Percentiles rank a stretch among this genome's conserved stretches.
phyloP scores from a whole-genome alignment of 2,329 filamentous ascomycete genomes.

The Chaetomiaceae sp. region DNA sequence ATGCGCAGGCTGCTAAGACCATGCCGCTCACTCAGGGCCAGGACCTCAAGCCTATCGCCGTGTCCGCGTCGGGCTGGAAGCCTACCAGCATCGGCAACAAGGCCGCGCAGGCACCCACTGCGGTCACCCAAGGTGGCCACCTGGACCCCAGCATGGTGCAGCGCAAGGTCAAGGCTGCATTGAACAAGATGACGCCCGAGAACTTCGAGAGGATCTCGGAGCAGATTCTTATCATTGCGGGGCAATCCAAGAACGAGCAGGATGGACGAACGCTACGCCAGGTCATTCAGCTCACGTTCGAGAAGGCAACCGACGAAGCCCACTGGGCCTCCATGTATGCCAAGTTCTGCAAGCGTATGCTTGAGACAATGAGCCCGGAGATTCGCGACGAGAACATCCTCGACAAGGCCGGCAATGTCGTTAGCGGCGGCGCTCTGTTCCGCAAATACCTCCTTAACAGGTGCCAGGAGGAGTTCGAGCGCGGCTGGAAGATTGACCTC shows the following conservation, averaged over 20 bases:
- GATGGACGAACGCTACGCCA: slow-evolving; percentile 93
- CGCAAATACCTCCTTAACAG: slow-evolving; percentile 97
- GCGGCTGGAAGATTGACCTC: slow-evolving; percentile 88
- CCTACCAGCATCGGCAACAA: slow-evolving; percentile 60
- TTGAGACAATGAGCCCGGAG: slow-evolving; percentile 88
- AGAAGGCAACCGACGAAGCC: slow-evolving; percentile 97
- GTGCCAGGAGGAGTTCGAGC: slow-evolving; percentile 98
- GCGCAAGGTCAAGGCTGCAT: slow-evolving; percentile 93
- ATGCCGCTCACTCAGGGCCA: slow-evolving; percentile 86
- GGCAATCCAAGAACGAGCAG: slow-evolving; percentile 89
- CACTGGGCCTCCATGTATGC: slow-evolving; percentile 99
- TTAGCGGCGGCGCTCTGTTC: slow-evolving; percentile 91
- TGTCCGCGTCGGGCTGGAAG: slow-evolving; percentile 80
- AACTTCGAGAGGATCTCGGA: slow-evolving; percentile 96
- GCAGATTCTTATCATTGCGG: slow-evolving; percentile 86
- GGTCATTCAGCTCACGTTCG: slow-evolving; percentile 97
- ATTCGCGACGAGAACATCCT: slow-evolving; percentile 93
- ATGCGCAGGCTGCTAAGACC: slow-evolving; percentile 68
- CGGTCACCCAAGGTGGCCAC: slow-evolving; percentile 44
- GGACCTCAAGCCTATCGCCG: slow-evolving; percentile 73
- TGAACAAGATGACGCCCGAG: slow-evolving; percentile 99
- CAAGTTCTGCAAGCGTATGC: slow-evolving; percentile 96
- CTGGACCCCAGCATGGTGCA: slow-evolving; percentile 91
- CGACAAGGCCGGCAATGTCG: slow-evolving; percentile 82
- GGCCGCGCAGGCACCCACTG: slow-evolving; percentile 32